A percentile compares a stretch with the other conserved stretches of the same genome.
Evolutionary conservation across 441 rosid species (phyloP).

Genomic region (Gossypium gossypioides): DNA sequence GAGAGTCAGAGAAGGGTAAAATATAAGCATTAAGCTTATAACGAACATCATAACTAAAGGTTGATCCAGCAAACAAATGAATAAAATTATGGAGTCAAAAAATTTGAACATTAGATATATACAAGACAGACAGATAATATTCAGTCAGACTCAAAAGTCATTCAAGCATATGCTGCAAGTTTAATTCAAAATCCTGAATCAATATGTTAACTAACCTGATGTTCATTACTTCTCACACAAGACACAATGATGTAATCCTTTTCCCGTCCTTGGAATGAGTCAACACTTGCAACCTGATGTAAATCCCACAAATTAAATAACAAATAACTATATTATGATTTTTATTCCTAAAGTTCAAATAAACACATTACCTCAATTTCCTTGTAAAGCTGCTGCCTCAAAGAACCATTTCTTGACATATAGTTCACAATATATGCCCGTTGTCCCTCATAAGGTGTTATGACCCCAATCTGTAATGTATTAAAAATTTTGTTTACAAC

Average conservation of each 20-base stretch:
- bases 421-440: constrained; percentile 96
- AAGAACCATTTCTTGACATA: constrained; percentile 96
- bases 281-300: constrained; percentile 91
- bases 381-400: constrained; percentile 94
- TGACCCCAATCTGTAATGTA: constrained; percentile 76
- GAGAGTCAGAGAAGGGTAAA: background rate
- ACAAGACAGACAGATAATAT: background rate
- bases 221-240: constrained; percentile 97
- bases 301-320: constrained; percentile 22
- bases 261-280: constrained; percentile 99
- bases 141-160: background rate
- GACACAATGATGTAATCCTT: constrained; percentile 96
- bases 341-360: background rate
- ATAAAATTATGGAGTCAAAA: background rate
- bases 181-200: background rate
- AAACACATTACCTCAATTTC: constrained; percentile 77
- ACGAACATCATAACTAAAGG: background rate
- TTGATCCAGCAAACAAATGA: background rate
- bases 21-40: background rate
- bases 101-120: background rate
- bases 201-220: constrained; percentile 57
- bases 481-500: background rate
- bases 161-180: background rate
- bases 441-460: constrained; percentile 97
- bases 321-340: constrained; percentile 9